Base-by-base conservation (phyloP, 2,329 filamentous ascomycete species). In the Pyrenochaeta sp. region DNA sequence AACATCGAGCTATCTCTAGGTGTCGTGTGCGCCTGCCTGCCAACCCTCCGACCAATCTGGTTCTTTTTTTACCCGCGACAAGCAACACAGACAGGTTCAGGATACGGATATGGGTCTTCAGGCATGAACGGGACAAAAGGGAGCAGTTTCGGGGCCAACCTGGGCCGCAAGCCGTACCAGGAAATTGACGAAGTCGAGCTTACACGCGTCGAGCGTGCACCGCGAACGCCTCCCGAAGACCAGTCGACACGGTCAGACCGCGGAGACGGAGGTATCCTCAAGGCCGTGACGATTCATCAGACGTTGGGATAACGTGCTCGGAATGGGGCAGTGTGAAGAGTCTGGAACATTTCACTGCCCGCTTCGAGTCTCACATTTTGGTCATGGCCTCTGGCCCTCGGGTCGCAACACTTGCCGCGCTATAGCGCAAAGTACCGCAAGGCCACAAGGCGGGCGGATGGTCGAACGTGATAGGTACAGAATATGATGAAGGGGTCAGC, bases 1-100 rank as follows among this genome's bases (percentile, higher is more conserved):
- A 63, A 65, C 38, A 63, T 65, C 32, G 60, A 65, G 41, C 51
- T 63, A 6, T 62, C 58, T 3, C 27, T 65, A 2, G 61, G 53
- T 2, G 44, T 65, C 8, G 56, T 63, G 5, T 61, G 51, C 44
- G 49, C 58, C 5, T 63, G 60, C 14, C 52, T 65, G 1, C 61
- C 61, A 6, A 63, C 56, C 7, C 24, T 65, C 15, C 51, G 61
- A 11, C 61, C 61, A 1, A 60, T 65, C 11, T 65, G 51, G 51
- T 49, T 53, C 10, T 45, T 52, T 35, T 58, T 57, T 23, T 35
- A 42, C 17, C 53, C 60, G 4, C 36, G 43, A 11, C 35, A 51
- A 19, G 30, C 26, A 19, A 43, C 50, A 18, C 44, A 45, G 3
- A 50, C 41, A 20, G 34, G 41, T 14, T 55, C 51, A 11, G 31